Percentiles rank a stretch among this genome's conserved stretches.
Conservation (phyloP, 2,329 filamentous ascomycete species). For the Arthrobotrys musiformis region DNA sequence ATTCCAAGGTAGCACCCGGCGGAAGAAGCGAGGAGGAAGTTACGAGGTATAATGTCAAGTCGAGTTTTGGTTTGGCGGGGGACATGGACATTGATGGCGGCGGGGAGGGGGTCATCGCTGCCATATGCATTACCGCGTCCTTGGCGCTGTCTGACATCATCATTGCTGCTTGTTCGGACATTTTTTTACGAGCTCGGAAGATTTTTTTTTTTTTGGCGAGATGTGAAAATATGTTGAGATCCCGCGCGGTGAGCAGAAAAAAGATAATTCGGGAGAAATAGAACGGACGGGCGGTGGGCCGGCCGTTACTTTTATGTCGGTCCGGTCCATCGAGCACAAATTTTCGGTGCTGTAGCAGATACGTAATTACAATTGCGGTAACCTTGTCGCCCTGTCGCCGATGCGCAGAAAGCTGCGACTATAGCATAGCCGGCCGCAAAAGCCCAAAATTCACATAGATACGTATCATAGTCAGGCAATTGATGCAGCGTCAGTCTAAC, state of each 20-base stretch:
- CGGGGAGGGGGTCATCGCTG: not conserved
- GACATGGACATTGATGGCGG: not conserved
- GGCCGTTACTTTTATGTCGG: conserved; percentile 2
- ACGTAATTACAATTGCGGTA: conserved; percentile 21
- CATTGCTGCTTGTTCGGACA: conserved; percentile 26
- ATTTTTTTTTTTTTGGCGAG: not conserved
- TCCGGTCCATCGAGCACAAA: conserved; percentile 10
- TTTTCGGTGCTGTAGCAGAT: conserved; percentile 1
- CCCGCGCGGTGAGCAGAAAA: conserved; percentile 5
- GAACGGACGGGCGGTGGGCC: not conserved
- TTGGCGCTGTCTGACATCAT: conserved; percentile 16
- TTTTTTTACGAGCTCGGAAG: not conserved
- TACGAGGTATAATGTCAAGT: conserved; percentile 58
- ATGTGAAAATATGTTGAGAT: not conserved
- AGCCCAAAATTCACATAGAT: not conserved
- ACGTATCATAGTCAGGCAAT: conserved; percentile 4
- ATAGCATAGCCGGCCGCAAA: not conserved
- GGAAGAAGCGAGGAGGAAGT: conserved; percentile 58
- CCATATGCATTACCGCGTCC: not conserved
- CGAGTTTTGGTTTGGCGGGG: conserved; percentile 23
- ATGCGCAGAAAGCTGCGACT: not conserved
- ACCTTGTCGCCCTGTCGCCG: conserved; percentile 2
- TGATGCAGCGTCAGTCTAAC: conserved; percentile 1
- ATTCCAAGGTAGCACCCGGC: conserved; percentile 50
- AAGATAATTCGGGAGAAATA: not conserved